A percentile compares a stretch with the other conserved stretches of the same genome.
These are phyloP conservation scores for Lactarius quietus DNA, from an alignment of 768 basidiomycete species.

Conservation along the genomic window DNA sequence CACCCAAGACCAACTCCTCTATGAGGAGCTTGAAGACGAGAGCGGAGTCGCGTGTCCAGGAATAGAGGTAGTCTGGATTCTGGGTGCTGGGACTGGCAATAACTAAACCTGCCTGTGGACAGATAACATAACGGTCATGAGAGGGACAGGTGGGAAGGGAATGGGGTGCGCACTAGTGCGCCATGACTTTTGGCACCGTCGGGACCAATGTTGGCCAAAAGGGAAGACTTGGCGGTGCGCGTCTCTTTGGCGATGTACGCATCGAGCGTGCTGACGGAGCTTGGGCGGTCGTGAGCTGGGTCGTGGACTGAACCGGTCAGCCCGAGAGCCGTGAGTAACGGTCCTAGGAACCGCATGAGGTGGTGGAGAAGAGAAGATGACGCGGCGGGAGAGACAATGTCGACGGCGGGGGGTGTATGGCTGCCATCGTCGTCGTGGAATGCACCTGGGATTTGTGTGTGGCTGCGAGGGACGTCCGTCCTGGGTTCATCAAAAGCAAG, in stretches of 20 bases:
- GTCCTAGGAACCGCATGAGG: conserved; percentile 32
- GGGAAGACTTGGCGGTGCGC: conserved; percentile 55
- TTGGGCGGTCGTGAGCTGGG: not conserved
- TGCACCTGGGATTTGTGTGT: not conserved
- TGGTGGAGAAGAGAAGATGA: not conserved
- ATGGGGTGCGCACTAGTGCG: conserved; percentile 38
- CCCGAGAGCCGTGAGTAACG: conserved; percentile 31
- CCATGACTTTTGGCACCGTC: conserved; percentile 50
- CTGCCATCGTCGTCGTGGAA: not conserved
- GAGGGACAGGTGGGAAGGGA: not conserved
- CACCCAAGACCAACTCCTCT: conserved; percentile 49
- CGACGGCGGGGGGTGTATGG: not conserved
- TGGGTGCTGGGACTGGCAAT: conserved; percentile 40
- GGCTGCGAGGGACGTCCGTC: too few species aligned
- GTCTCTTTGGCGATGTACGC: conserved; percentile 50
- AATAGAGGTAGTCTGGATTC: conserved; percentile 58
- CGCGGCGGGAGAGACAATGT: not conserved
- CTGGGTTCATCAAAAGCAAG: too few species aligned
- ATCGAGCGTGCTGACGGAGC: conserved; percentile 34
- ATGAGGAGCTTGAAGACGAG: conserved; percentile 62
- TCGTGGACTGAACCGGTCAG: conserved; percentile 29
- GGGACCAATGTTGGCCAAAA: conserved; percentile 70
- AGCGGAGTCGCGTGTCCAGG: conserved; percentile 73
- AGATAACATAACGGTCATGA: not conserved
- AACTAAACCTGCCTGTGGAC: conserved; percentile 35